phyloP scores from a whole-genome alignment of 805 yeast genomes.

The Cyberlindnera mississippiensis region DNA sequence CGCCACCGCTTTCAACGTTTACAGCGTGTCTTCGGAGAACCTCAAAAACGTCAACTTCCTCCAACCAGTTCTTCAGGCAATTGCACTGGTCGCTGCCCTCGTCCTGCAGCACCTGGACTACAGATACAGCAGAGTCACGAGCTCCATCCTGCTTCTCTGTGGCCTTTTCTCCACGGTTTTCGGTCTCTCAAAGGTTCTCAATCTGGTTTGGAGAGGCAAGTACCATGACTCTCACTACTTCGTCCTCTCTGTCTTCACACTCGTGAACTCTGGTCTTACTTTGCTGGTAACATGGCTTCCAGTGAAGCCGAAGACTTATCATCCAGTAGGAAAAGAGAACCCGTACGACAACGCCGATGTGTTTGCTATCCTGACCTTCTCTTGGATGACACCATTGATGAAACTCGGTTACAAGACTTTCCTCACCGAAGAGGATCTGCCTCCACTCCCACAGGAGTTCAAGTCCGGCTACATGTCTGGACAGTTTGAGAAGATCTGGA shows the following conservation, averaged over 20 bases:
- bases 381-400: slow-evolving; percentile 93
- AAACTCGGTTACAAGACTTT: slow-evolving; percentile 62
- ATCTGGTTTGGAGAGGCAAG: slow-evolving; percentile 33
- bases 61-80: slow-evolving; percentile 35
- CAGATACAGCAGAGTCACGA: slow-evolving; percentile 59
- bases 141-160: slow-evolving; percentile 63
- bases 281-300: slow-evolving; percentile 37
- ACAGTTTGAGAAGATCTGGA: slow-evolving; percentile 59
- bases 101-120: slow-evolving; percentile 69
- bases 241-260: slow-evolving; percentile 31
- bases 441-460: slow-evolving; percentile 69
- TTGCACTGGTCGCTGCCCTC: slow-evolving; percentile 48
- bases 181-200: slow-evolving; percentile 41
- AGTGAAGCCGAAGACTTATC: slow-evolving; percentile 36
- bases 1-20: slow-evolving; percentile 19
- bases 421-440: slow-evolving; percentile 64
- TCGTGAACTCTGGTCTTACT: slow-evolving; percentile 30
- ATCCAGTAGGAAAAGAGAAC: slow-evolving; percentile 31
- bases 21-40: slow-evolving; percentile 15
- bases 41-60: slow-evolving; percentile 27
- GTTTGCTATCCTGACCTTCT: slow-evolving; percentile 73
- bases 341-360: slow-evolving; percentile 51
- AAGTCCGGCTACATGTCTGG: slow-evolving; percentile 50
- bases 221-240: slow-evolving; percentile 22
- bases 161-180: slow-evolving; percentile 62